Evolutionary conservation across 164 flowering plant genomes (phyloP).

Genomic region (Santalum album): DNA sequence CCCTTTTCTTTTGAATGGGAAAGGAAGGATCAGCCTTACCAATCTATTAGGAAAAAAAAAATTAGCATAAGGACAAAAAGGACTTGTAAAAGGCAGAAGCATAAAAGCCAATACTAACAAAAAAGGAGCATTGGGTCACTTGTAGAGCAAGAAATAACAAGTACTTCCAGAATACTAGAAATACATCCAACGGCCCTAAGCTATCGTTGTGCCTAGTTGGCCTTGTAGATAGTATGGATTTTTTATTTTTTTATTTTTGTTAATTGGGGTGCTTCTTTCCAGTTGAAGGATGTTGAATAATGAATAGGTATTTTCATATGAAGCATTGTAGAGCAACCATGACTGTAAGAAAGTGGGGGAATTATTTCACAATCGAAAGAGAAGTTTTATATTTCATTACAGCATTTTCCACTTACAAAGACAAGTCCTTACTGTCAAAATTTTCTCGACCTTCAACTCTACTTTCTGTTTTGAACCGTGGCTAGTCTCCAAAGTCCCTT

Average conservation of each 20-base stretch:
- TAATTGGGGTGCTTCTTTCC: too few species aligned
- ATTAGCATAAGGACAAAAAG: background rate
- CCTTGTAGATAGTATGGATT: too few species aligned
- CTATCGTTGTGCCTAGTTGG: too few species aligned
- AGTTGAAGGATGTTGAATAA: too few species aligned
- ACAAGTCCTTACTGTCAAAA: conserved; percentile 32
- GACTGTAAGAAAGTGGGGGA: too few species aligned
- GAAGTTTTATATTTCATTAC: too few species aligned
- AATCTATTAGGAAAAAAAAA: conserved; percentile 33
- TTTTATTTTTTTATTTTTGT: too few species aligned
- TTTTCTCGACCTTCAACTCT: conserved; percentile 63
- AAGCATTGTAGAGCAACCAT: too few species aligned
- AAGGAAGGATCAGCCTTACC: conserved; percentile 87
- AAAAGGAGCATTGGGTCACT: background rate
- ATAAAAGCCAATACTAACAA: background rate
- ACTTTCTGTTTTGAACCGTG: conserved; percentile 93
- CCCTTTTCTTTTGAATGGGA: conserved; percentile 95
- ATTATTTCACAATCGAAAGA: too few species aligned
- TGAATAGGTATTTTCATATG: too few species aligned
- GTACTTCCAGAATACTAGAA: background rate
- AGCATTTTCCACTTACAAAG: background rate
- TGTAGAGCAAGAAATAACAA: background rate
- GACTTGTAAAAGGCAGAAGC: background rate
- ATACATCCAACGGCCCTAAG: too few species aligned
- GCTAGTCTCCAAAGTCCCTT: conserved; percentile 66